phyloP scores from a whole-genome alignment of 805 yeast species.

The Saccharomycopsis sp. region DNA sequence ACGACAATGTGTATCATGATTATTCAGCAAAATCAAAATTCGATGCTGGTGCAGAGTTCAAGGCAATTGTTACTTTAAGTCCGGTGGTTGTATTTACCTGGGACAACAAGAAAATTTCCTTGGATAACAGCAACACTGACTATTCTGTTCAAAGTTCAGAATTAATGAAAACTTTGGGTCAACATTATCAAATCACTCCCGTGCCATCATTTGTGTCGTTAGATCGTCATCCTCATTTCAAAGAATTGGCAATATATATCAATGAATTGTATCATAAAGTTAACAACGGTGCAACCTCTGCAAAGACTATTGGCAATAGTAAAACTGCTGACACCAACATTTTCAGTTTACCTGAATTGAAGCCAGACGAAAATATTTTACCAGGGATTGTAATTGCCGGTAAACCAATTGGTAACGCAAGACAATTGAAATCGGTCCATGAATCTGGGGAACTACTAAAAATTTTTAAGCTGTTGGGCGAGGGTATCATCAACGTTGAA shows the following conservation, averaged over 20 bases:
- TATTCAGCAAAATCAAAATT: conserved; percentile 1
- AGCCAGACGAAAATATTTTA: conserved; percentile 17
- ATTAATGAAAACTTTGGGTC: conserved; percentile 15
- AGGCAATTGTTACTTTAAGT: conserved; percentile 18
- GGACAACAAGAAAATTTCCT: conserved; percentile 14
- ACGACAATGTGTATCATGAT: conserved; percentile 1
- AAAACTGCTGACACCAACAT: not conserved
- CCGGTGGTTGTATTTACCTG: conserved; percentile 21
- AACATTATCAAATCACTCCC: conserved; percentile 21
- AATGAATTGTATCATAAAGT: conserved; percentile 16
- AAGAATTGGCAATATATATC: conserved; percentile 19
- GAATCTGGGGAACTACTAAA: conserved; percentile 10
- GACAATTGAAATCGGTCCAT: conserved; percentile 17
- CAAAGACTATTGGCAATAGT: conserved; percentile 1
- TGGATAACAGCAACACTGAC: conserved; percentile 1
- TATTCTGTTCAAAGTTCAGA: not conserved
- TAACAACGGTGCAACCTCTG: conserved; percentile 4
- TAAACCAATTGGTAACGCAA: conserved; percentile 20
- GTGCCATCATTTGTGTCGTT: conserved; percentile 20
- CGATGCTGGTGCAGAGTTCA: conserved; percentile 18
- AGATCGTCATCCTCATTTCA: conserved; percentile 20
- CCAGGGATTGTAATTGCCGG: conserved; percentile 21
- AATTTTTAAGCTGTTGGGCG: conserved; percentile 17
- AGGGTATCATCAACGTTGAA: conserved; percentile 20
- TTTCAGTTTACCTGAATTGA: conserved; percentile 4